phyloP scores from a whole-genome alignment of 2,329 filamentous ascomycete species.

The Emergomyces africanus region DNA sequence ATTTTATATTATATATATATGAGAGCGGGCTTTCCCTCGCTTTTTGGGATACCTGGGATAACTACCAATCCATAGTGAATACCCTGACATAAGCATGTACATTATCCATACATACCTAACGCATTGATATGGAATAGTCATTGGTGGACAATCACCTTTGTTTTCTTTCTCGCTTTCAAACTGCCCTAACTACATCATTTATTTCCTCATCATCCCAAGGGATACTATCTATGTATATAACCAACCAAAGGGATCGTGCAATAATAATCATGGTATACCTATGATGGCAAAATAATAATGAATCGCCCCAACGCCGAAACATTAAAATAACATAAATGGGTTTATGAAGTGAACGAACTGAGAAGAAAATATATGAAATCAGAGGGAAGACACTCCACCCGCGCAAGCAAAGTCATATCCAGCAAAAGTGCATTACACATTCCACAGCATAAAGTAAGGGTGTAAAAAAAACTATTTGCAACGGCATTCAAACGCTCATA shows the following conservation, averaged over 20 bases:
- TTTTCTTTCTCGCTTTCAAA: neutral
- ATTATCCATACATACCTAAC: neutral
- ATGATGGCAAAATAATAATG: neutral
- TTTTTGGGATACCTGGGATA: neutral
- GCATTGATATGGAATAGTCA: neutral
- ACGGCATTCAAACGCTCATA: neutral
- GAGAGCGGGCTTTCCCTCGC: neutral
- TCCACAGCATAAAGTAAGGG: neutral
- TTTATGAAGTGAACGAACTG: neutral
- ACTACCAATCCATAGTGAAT: neutral
- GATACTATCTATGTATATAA: neutral
- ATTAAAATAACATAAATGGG: neutral
- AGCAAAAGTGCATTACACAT: neutral
- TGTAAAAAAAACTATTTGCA: neutral
- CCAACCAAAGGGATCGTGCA: neutral
- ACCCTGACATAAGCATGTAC: neutral
- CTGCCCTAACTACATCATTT: neutral
- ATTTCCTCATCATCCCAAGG: neutral
- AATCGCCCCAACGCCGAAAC: neutral
- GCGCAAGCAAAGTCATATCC: neutral
- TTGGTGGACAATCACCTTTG: neutral
- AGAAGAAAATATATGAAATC: neutral
- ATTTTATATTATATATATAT: neutral
- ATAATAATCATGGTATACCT: neutral
- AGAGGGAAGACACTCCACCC: neutral